Percentiles rank a stretch among this genome's conserved stretches.
Conservation (phyloP, 192 early-diverging fungal species). For the Mortierella alpina region DNA sequence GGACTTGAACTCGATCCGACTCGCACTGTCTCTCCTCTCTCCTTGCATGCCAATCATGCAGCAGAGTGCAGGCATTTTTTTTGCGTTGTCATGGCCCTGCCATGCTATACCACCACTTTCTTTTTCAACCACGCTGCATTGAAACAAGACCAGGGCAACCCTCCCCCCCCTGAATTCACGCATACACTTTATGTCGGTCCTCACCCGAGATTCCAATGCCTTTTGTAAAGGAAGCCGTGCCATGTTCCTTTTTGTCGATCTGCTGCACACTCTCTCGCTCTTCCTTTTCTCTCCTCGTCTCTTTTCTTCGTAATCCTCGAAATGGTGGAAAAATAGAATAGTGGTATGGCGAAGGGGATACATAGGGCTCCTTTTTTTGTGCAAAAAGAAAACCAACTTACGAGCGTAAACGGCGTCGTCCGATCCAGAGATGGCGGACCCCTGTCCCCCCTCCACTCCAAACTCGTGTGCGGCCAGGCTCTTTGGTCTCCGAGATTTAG, state of each 20-base stretch:
- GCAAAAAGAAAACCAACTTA: conserved; percentile 12
- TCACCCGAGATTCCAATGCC: too few relatives aligned
- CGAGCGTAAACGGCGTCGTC: conserved; percentile 20
- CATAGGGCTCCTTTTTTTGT: too few relatives aligned
- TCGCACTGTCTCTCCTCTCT: too few relatives aligned
- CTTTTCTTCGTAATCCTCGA: not conserved
- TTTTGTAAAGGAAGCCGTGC: not conserved
- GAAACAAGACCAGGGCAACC: not conserved
- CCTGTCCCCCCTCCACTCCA: conserved; percentile 13
- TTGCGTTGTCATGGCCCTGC: not conserved
- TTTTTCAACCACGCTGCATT: not conserved
- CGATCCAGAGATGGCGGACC: conserved; percentile 11
- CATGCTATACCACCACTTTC: not conserved
- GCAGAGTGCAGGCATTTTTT: not conserved
- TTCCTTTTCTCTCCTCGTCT: too few relatives aligned
- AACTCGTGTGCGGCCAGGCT: conserved; percentile 45
- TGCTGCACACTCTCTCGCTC: not conserved
- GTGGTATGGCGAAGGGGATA: not conserved
- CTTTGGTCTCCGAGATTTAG: conserved; percentile 42
- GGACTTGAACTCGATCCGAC: too few relatives aligned
- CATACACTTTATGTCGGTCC: too few relatives aligned
- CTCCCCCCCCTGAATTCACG: too few relatives aligned
- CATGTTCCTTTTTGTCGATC: not conserved
- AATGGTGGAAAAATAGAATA: too few relatives aligned
- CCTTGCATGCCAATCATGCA: too few relatives aligned